These are phyloP conservation scores for Aspergillus sp. DNA, from an alignment of 2,329 filamentous ascomycete genomes.

Conservation along the genomic window DNA sequence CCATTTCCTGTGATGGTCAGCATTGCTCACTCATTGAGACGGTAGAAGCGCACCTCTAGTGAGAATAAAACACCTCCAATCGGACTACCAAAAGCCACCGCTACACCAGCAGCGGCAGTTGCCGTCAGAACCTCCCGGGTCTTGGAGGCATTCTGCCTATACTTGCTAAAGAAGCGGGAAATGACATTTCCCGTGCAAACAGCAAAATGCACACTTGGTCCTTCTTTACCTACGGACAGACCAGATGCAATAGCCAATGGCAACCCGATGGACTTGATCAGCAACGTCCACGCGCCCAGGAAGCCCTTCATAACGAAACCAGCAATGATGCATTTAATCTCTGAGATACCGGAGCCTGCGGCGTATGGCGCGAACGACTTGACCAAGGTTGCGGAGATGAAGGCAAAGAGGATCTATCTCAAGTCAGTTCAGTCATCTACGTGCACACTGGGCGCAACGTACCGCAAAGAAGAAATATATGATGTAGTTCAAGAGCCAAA, in stretches of 20 bases:
- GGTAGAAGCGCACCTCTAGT: constrained; percentile 54
- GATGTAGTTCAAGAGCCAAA: constrained; percentile 73
- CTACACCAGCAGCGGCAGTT: constrained; percentile 88
- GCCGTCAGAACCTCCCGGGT: constrained; percentile 92
- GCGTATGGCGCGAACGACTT: constrained; percentile 92
- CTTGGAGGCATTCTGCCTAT: constrained; percentile 83
- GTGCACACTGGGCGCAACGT: constrained; percentile 21
- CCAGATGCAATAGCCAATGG: constrained; percentile 91
- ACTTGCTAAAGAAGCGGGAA: constrained; percentile 86
- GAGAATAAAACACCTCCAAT: constrained; percentile 97
- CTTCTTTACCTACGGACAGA: constrained; percentile 92
- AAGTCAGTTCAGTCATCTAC: constrained; percentile 2
- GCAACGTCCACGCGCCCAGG: constrained; percentile 78
- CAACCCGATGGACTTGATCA: constrained; percentile 89
- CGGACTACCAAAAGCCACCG: constrained; percentile 92
- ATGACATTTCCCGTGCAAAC: constrained; percentile 97
- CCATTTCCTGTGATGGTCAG: constrained; percentile 63
- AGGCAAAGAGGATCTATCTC: constrained; percentile 65
- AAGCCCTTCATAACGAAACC: constrained; percentile 99
- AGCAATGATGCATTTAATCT: constrained; percentile 99
- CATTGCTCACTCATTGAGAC: not conserved
- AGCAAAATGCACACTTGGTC: constrained; percentile 96
- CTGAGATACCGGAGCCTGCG: constrained; percentile 91
- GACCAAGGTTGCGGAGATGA: constrained; percentile 74
- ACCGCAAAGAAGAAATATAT: constrained; percentile 82